These are phyloP conservation scores for Juncus effusus DNA, from an alignment of 176 grass and related monocot species.

Conservation along the genomic window DNA sequence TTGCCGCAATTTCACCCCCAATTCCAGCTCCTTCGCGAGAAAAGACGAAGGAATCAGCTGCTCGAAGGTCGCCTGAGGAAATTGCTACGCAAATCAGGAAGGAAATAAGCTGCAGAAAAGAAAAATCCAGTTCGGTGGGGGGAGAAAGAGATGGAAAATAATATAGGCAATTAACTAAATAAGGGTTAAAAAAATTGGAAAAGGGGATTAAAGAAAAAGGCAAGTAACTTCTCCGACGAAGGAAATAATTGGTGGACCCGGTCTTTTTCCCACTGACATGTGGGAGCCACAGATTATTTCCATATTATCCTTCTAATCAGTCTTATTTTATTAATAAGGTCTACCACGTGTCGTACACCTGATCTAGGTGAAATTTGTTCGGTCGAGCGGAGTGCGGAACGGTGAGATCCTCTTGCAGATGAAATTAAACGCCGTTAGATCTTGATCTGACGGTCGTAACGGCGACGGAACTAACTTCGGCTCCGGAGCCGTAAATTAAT, in stretches of 20 bases:
- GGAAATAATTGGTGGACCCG: neutral
- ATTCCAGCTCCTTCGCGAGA: neutral
- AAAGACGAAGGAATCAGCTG: neutral
- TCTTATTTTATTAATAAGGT: neutral
- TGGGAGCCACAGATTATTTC: no score
- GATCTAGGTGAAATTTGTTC: neutral
- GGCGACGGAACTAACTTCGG: neutral
- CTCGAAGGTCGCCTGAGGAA: constrained; percentile 10
- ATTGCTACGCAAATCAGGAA: neutral
- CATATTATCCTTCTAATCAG: neutral
- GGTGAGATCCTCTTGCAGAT: no score
- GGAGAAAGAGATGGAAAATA: neutral
- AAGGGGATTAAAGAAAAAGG: neutral
- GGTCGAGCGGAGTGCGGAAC: neutral
- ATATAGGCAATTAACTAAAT: constrained; percentile 11
- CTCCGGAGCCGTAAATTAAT: constrained; percentile 6
- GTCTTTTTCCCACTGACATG: neutral
- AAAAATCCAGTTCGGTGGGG: constrained; percentile 15
- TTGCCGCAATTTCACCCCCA: neutral
- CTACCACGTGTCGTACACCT: neutral
- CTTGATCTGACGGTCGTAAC: neutral
- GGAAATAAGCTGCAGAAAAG: neutral
- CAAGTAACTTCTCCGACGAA: constrained; percentile 10
- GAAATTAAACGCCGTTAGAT: neutral
- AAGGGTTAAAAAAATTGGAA: neutral